A percentile compares a stretch with the other conserved stretches of the same genome.
Conservation (phyloP, 108 stramenopile species). For the Cyclotella cryptica region DNA sequence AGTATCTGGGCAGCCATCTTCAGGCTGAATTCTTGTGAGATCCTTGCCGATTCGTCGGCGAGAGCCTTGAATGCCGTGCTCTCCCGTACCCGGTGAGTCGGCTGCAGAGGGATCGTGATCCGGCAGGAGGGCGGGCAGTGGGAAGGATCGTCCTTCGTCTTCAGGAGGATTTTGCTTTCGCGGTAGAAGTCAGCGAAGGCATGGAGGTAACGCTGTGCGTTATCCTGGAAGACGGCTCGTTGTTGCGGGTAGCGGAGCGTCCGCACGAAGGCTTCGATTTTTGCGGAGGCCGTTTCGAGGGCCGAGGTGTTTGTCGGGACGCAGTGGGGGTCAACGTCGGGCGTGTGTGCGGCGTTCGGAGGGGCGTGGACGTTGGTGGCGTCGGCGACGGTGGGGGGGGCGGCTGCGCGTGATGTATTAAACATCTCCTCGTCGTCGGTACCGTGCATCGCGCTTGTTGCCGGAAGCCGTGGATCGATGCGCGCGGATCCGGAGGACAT, state of each 20-base stretch:
- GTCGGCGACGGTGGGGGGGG: too few species aligned
- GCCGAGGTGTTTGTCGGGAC: neutral
- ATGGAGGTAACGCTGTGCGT: neutral
- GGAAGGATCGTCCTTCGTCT: neutral
- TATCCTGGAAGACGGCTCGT: neutral
- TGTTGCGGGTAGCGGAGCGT: neutral
- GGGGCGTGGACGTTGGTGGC: too few species aligned
- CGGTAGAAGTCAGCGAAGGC: neutral
- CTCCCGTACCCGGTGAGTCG: neutral
- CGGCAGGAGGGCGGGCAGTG: neutral
- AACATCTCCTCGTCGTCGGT: too few species aligned
- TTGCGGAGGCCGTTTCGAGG: neutral
- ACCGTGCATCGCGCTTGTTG: too few species aligned
- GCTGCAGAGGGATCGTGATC: neutral
- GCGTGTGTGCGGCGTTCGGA: too few species aligned
- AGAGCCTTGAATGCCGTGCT: neutral
- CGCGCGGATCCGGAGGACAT: too few species aligned
- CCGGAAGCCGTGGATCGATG: too few species aligned
- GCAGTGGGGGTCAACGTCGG: too few species aligned
- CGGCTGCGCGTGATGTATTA: too few species aligned
- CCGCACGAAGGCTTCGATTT: neutral
- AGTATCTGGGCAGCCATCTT: neutral
- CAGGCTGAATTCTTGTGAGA: neutral
- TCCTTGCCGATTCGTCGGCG: neutral
- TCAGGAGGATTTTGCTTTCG: neutral